Percentiles rank a stretch among this genome's conserved stretches.
Evolutionary conservation across 2,329 filamentous ascomycete species (phyloP).

Genomic region (Lachnum nothofagi): DNA sequence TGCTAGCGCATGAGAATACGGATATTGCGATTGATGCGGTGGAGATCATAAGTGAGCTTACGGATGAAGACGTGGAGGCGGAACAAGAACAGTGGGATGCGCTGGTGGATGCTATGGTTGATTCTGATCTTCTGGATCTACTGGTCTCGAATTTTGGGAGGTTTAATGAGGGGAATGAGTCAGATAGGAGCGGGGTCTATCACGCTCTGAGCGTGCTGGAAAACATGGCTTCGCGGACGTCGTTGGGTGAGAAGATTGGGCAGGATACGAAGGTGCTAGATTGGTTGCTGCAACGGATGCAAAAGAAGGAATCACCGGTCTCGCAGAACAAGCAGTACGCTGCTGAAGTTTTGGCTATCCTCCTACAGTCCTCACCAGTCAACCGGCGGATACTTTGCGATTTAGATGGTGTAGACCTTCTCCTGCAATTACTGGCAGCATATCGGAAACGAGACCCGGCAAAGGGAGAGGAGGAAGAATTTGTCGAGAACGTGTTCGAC

Average conservation of each 20-base stretch:
- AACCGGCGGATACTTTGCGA: conserved; percentile 60
- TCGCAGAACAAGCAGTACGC: conserved; percentile 94
- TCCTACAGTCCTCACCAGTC: conserved; percentile 68
- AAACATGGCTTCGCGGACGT: conserved; percentile 69
- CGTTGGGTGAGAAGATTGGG: conserved; percentile 67
- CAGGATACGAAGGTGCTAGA: conserved; percentile 61
- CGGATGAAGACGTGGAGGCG: conserved; percentile 84
- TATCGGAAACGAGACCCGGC: conserved; percentile 84
- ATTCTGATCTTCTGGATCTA: conserved; percentile 68
- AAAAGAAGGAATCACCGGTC: conserved; percentile 61
- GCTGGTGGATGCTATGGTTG: conserved; percentile 62
- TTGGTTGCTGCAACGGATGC: conserved; percentile 74
- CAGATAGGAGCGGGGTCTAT: conserved; percentile 81
- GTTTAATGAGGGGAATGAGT: conserved; percentile 69
- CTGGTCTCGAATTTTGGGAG: conserved; percentile 73
- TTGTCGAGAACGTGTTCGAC: conserved; percentile 90
- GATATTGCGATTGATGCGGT: conserved; percentile 91
- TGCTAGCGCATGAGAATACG: conserved; percentile 92
- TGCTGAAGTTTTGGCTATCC: conserved; percentile 83
- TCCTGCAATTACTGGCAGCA: conserved; percentile 76
- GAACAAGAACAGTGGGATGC: conserved; percentile 75
- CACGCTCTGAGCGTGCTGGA: conserved; percentile 78
- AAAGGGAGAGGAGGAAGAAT: conserved; percentile 89
- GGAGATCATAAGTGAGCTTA: conserved; percentile 84
- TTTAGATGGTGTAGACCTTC: conserved; percentile 67